Base-by-base conservation (phyloP, 2,329 filamentous ascomycete species). In the Hypoxylon sp. region DNA sequence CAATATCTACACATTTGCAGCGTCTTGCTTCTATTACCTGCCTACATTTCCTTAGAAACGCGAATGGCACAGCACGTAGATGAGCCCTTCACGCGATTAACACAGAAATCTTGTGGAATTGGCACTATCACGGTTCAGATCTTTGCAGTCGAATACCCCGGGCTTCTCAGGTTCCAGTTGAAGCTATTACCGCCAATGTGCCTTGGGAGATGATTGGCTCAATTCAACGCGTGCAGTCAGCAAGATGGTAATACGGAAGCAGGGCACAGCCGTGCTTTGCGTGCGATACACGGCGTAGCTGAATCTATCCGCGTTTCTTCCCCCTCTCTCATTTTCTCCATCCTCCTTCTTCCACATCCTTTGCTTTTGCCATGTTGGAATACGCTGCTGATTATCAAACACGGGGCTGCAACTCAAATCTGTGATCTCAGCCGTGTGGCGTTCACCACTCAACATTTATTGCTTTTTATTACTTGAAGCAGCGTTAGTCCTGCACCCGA, bases 131-230 rank as follows among this genome's bases (percentile, higher is more conserved):
- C 31, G 21, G 21, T 42, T 42, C 40, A 42, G n/a, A 18, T n/a
- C 20, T 42, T 24, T 26, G 15, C 21, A 42, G 40, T 17, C 21
- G 15, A 24, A 15, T 42, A 23, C 20, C 40, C 24, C 21, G 15
- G 13, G 10, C n/a, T 17, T 11, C 17, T 18, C 15, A 33, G n/a
- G 18, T 31, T 18, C 6, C 6, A 27, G 27, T 42, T 49, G 47
- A 49, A 49, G 47, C 24, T 18, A 49, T 49, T 38, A 49, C 47
- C 47, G 33, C 47, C 17, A 3, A 10, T 41, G 47, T 49, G 47
- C 47, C 24, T 41, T 49, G 11, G 15, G 23, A 41, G 31, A 9
- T 49, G 47, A 49, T 41, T 49, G 37, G 47, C 9, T 13, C n/a
- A 37, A 23, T 9, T 24, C n/a, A 10, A 9, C 24, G 24, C 29